Percentiles rank a stretch among this genome's conserved stretches.
Conservation (phyloP, 176 grass and related monocot genomes). For the Raddia guianensis region DNA sequence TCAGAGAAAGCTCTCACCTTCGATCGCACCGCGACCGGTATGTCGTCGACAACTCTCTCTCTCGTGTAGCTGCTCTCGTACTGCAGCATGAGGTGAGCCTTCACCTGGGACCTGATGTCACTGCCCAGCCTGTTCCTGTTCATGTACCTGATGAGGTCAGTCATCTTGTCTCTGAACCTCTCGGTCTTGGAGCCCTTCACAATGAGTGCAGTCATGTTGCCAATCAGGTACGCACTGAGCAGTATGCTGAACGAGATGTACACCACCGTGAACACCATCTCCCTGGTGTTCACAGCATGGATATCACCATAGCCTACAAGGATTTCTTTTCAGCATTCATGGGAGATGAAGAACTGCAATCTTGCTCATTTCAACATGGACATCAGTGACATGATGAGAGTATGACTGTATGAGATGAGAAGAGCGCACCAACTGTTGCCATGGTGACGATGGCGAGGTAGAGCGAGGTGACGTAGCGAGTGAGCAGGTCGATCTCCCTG, state of each 20-base stretch:
- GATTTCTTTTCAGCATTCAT: not conserved
- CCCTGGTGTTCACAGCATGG: constrained; percentile 74
- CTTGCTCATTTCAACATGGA: not conserved
- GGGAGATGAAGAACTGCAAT: not conserved
- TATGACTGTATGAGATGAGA: not conserved
- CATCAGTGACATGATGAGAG: not conserved
- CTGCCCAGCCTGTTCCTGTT: constrained; percentile 79
- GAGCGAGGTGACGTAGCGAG: constrained; percentile 78
- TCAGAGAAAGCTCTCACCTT: constrained; percentile 53
- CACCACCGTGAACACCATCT: constrained; percentile 77
- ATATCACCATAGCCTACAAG: constrained; percentile 79
- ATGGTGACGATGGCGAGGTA: constrained; percentile 91
- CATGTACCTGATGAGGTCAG: constrained; percentile 92
- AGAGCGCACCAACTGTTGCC: constrained; percentile 71
- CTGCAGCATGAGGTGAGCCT: constrained; percentile 63
- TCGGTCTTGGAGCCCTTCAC: constrained; percentile 86
- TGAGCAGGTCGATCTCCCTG: constrained; percentile 73
- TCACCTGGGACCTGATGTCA: constrained; percentile 76
- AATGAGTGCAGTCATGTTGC: constrained; percentile 95
- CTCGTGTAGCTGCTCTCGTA: constrained; percentile 78
- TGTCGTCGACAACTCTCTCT: constrained; percentile 64
- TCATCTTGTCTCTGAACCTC: constrained; percentile 91
- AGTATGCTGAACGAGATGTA: constrained; percentile 83
- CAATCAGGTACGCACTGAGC: constrained; percentile 79
- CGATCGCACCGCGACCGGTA: constrained; percentile 65